phyloP scores from a whole-genome alignment of 768 basidiomycete species.

The Boletus bicolor region DNA sequence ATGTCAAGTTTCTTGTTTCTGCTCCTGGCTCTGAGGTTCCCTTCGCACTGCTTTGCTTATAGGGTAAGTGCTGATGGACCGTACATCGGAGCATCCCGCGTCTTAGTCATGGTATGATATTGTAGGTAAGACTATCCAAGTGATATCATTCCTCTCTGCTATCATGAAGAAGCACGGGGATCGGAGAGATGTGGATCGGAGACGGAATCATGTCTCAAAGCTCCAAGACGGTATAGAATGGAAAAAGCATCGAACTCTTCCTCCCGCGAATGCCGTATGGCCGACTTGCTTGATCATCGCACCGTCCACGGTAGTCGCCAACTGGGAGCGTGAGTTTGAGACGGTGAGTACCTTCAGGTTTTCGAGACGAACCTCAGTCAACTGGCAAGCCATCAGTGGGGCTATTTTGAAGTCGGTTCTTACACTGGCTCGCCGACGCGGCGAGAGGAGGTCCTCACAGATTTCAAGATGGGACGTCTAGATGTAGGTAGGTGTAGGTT shows the following conservation, averaged over 20 bases:
- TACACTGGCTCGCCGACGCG: conserved; percentile 56
- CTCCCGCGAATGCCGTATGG: conserved; percentile 71
- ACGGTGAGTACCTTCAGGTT: conserved; percentile 46
- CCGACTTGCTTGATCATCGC: conserved; percentile 86
- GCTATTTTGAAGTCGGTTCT: conserved; percentile 83
- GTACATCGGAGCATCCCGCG: background rate
- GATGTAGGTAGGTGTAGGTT: conserved; percentile 65
- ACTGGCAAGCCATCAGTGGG: conserved; percentile 59
- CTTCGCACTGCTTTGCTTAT: background rate
- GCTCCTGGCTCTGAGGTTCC: background rate
- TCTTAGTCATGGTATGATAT: conserved; percentile 6
- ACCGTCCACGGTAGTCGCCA: conserved; percentile 77
- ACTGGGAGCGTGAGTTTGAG: conserved; percentile 88
- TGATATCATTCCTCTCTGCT: conserved; percentile 84
- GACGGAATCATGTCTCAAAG: conserved; percentile 61
- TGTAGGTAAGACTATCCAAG: conserved; percentile 91
- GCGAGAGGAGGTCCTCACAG: conserved; percentile 54
- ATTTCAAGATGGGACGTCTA: conserved; percentile 78
- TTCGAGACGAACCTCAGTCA: background rate
- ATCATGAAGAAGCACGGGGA: conserved; percentile 84
- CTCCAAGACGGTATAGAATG: conserved; percentile 61
- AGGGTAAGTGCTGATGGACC: conserved; percentile 23
- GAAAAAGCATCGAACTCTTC: conserved; percentile 50
- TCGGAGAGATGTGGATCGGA: conserved; percentile 58
- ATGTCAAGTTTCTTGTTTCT: conserved; percentile 11